These are phyloP conservation scores for Barnettozyma populi DNA, from an alignment of 805 yeast species.

Conservation along the genomic window DNA sequence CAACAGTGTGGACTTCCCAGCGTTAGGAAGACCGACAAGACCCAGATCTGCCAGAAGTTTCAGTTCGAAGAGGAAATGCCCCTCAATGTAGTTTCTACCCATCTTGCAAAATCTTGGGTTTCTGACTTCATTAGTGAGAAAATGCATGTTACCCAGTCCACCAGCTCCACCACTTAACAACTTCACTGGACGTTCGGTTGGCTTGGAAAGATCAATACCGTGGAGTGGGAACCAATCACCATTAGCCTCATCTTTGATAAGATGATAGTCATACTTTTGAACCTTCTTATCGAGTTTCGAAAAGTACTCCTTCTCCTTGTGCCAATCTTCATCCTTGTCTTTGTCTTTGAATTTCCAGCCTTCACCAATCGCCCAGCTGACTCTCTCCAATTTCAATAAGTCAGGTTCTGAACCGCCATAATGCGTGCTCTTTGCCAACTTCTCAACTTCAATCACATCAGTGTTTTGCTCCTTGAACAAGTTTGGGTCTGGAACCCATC, in stretches of 20 bases:
- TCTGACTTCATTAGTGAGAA: slow-evolving; percentile 73
- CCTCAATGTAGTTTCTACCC: slow-evolving; percentile 68
- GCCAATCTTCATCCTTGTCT: slow-evolving; percentile 55
- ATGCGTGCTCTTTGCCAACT: slow-evolving; percentile 28
- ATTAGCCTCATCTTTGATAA: slow-evolving; percentile 49
- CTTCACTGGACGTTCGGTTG: slow-evolving; percentile 61
- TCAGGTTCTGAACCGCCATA: slow-evolving; percentile 31
- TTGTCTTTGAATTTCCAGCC: slow-evolving; percentile 89
- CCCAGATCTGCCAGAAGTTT: slow-evolving; percentile 91
- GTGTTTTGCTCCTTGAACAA: slow-evolving; percentile 26
- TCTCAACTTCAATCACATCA: slow-evolving; percentile 27
- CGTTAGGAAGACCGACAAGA: slow-evolving; percentile 91
- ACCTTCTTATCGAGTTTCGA: slow-evolving; percentile 57
- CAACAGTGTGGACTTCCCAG: slow-evolving; percentile 88
- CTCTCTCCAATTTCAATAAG: slow-evolving; percentile 57
- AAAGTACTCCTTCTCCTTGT: slow-evolving; percentile 62
- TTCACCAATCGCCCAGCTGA: slow-evolving; percentile 58
- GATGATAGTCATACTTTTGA: slow-evolving; percentile 53
- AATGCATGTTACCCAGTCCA: slow-evolving; percentile 96
- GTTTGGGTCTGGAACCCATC: slow-evolving; percentile 78
- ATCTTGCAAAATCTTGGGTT: slow-evolving; percentile 84
- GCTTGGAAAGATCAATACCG: slow-evolving; percentile 70
- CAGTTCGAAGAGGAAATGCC: slow-evolving; percentile 71
- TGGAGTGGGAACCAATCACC: slow-evolving; percentile 70
- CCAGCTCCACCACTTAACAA: slow-evolving; percentile 84